phyloP scores from a whole-genome alignment of 2,329 filamentous ascomycete species.

The Alternaria angustiovoidea region DNA sequence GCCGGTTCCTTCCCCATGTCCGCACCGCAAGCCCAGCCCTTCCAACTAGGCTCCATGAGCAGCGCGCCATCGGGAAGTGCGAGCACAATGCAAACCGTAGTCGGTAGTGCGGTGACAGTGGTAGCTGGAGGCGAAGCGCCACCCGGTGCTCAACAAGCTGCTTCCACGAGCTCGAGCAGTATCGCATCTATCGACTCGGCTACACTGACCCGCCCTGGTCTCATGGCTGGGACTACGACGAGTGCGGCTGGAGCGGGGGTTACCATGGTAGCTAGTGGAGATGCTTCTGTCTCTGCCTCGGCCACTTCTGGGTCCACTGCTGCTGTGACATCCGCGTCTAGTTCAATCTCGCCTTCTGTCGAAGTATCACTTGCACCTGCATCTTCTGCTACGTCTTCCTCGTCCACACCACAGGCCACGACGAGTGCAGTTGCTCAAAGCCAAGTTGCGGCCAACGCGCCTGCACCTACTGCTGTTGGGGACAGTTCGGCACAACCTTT shows the following conservation, averaged over 20 bases:
- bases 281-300: constrained; percentile 2
- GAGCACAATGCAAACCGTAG: constrained; percentile 38
- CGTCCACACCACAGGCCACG: constrained; percentile 8
- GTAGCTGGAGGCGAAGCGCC: constrained; percentile 29
- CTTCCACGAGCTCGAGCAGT: constrained; percentile 19
- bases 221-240: constrained; percentile 26
- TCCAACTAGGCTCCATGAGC: constrained; percentile 36
- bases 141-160: constrained; percentile 19
- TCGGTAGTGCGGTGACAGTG: constrained; percentile 30
- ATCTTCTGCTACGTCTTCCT: not conserved
- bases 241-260: constrained; percentile 28
- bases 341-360: not conserved
- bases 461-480: constrained; percentile 20
- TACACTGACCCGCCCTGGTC: constrained; percentile 27
- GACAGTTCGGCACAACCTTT: constrained; percentile 20
- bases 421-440: constrained; percentile 30
- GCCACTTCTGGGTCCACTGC: not conserved
- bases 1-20: constrained; percentile 43
- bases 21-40: constrained; percentile 35
- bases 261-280: constrained; percentile 27
- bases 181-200: constrained; percentile 31
- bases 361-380: not conserved
- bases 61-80: constrained; percentile 3
- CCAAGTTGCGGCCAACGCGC: constrained; percentile 28
- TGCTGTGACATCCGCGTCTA: not conserved